These are phyloP conservation scores for Hansenula sp. DNA, from an alignment of 1,139 yeast genomes.

Conservation along the genomic window DNA sequence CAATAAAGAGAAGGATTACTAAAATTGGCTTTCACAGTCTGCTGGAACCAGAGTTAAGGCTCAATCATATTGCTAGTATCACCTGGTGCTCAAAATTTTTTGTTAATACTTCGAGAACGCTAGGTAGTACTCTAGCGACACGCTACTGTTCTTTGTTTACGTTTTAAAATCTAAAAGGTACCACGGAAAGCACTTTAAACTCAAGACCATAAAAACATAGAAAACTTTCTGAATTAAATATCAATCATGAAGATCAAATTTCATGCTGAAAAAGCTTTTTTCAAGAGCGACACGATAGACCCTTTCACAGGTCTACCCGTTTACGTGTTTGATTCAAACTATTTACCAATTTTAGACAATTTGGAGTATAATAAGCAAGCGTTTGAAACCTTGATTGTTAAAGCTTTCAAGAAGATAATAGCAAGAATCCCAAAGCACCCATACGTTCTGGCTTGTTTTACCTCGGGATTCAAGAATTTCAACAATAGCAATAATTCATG, in stretches of 20 bases:
- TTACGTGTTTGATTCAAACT: constrained; percentile 74
- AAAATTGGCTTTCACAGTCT: no score
- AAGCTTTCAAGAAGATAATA: constrained; percentile 32
- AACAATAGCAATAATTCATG: constrained; percentile 46
- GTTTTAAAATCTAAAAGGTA: no score
- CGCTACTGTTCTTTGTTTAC: no score
- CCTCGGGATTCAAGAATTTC: constrained; percentile 65
- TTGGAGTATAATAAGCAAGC: constrained; percentile 30
- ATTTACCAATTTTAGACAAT: constrained; percentile 52
- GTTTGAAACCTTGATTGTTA: constrained; percentile 36
- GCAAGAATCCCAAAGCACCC: constrained; percentile 47
- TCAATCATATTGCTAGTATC: no score
- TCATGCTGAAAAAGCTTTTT: constrained; percentile 47
- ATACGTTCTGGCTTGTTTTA: constrained; percentile 67
- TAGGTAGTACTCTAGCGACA: no score
- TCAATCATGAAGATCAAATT: constrained; percentile 25
- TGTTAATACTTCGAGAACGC: no score
- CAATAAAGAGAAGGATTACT: no score
- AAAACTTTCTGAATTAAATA: not conserved
- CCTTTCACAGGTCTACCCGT: constrained; percentile 62
- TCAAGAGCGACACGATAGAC: constrained; percentile 54
- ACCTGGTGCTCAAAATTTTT: no score
- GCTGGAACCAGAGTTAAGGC: no score
- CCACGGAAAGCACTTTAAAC: no score
- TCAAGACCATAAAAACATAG: not conserved